Evolutionary conservation across 2,329 filamentous ascomycete genomes (phyloP), one percentile per base, ranked within the genome.

Genomic region (Ophiostoma quercus): DNA sequence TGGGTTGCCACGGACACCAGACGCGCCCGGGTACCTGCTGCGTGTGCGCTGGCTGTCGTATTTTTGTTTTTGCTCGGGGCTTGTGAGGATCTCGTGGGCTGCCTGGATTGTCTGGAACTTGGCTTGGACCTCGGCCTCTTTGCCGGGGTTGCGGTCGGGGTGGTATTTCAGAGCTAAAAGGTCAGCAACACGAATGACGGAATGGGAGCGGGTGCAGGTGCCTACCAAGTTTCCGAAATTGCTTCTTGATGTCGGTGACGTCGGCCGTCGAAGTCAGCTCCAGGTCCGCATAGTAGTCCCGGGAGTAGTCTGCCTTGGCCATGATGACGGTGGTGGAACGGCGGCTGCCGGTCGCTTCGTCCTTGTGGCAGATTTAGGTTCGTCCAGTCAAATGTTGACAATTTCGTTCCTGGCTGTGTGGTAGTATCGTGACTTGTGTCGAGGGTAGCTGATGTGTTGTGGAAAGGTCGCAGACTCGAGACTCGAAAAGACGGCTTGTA

Each of bases 91-190:
- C 77, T 97, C 93, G 76, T 96, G 89, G 29, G 93, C 93, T 4
- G 90, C 87, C 79, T 96, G 92, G 67, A 97, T 96, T 67, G 89
- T 86, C 78, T 96, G 91, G 76, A 97, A 97, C 76, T 92, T 91
- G 41, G 90, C 84, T 74, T 91, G 92, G 76, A 90, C 90, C 76
- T 94, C 92, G 70, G 86, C 80, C 79, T 96, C 92, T 76, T 87
- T 87, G 68, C 93, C 93, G 12, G 90, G 92, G 76, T 97, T 96
- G 71, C 93, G 90, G 78, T 97, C 93, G 8, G 93, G 93, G 76
- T 97, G 93, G 76, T 91, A 96, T 78, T 91, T 91, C 66, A 96
- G 83, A 66, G 92, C 92, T 92, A 32, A n/a, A n/a, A 9, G 14
- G 57, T 47, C 19, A 34, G 47, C 8, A 62, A 32, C 12, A 9